phyloP scores from a whole-genome alignment of 441 rosid genomes.

The Macaranga tanarius region DNA sequence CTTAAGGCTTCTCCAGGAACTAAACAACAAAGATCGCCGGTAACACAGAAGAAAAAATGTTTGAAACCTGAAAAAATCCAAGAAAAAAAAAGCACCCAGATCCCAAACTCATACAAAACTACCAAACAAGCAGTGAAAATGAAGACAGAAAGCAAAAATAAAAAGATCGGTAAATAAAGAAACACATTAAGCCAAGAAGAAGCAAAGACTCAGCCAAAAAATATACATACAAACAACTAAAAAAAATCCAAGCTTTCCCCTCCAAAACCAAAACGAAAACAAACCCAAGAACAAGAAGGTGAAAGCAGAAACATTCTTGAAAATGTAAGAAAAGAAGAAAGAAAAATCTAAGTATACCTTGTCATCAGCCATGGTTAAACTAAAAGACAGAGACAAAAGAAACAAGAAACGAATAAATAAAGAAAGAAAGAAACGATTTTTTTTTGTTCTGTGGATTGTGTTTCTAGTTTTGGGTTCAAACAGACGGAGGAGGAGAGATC shows the following conservation, averaged over 20 bases:
- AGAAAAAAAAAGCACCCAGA: not conserved
- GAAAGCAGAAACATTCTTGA: not conserved
- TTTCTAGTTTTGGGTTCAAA: not conserved
- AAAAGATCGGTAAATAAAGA: not conserved
- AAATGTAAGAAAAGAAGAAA: constrained; percentile 8
- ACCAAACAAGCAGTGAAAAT: not conserved
- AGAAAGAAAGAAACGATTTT: not conserved
- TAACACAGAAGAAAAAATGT: not conserved
- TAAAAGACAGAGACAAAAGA: constrained; percentile 4
- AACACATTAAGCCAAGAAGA: not conserved
- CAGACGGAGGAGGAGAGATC: constrained; percentile 10
- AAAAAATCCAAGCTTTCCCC: not conserved
- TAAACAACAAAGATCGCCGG: constrained; percentile 8
- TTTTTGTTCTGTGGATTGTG: not conserved
- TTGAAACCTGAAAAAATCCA: not conserved
- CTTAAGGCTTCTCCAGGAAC: not conserved
- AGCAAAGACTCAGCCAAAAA: not conserved
- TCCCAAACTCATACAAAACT: not conserved
- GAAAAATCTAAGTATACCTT: constrained; percentile 39
- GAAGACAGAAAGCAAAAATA: not conserved
- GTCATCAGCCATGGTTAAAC: constrained; percentile 66
- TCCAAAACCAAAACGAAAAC: not conserved
- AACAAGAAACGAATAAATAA: no score
- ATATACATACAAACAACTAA: not conserved
- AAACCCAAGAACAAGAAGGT: not conserved